Percentiles rank a stretch among this genome's conserved stretches.
Evolutionary conservation across 306 rosid species (phyloP).

Genomic region (Hylodesmum podocarpum): DNA sequence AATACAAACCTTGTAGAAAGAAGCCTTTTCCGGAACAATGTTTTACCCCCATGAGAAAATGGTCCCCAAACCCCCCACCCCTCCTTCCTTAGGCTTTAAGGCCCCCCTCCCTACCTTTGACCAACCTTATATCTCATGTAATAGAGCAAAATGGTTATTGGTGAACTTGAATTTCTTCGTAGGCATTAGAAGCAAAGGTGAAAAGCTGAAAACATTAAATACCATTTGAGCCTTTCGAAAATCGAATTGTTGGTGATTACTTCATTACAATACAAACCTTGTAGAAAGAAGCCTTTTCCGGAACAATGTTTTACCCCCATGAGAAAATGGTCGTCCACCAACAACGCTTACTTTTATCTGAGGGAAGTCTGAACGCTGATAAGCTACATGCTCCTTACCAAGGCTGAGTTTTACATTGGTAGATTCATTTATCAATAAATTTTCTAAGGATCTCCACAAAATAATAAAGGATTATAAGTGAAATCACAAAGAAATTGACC

Average conservation of each 20-base stretch:
- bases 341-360: conserved; percentile 66
- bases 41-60: conserved; percentile 75
- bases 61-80: too few relatives aligned
- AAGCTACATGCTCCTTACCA: conserved; percentile 78
- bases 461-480: conserved; percentile 11
- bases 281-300: conserved; percentile 67
- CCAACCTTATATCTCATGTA: too few relatives aligned
- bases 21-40: conserved; percentile 57
- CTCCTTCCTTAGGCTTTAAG: too few relatives aligned
- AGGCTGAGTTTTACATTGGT: conserved; percentile 60
- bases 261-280: conserved; percentile 51
- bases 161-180: conserved; percentile 7
- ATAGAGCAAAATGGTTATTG: conserved; percentile 8
- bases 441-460: conserved; percentile 16
- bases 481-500: conserved; percentile 20
- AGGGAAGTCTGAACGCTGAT: conserved; percentile 71
- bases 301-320: conserved; percentile 64
- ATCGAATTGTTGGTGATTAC: conserved; percentile 1
- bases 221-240: conserved; percentile 15
- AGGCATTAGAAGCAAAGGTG: conserved; percentile 22
- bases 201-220: conserved; percentile 24
- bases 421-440: conserved; percentile 31
- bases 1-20: conserved; percentile 73
- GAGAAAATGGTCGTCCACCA: conserved; percentile 94
- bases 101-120: too few relatives aligned